A percentile compares a stretch with the other conserved stretches of the same genome.
phyloP scores from a whole-genome alignment of 495 filamentous ascomycete species.

The Aspergillus incahuasiensis region DNA sequence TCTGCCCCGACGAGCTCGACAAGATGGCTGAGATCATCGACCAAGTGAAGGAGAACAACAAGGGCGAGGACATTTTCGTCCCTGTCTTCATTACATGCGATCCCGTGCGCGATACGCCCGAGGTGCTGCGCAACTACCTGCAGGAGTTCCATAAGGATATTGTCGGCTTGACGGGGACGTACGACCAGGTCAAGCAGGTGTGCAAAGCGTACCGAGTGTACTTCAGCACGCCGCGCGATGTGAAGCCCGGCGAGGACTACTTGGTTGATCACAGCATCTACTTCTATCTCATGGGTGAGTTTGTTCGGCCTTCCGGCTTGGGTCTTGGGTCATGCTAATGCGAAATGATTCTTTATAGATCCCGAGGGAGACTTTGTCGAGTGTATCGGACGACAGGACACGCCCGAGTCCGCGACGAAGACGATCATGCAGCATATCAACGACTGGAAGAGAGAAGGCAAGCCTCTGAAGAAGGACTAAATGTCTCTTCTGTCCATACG shows the following conservation, averaged over 20 bases:
- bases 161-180: constrained; percentile 85
- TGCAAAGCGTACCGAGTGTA: constrained; percentile 97
- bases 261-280: constrained; percentile 98
- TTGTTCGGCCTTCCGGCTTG: background rate
- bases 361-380: constrained; percentile 98
- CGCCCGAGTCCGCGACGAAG: constrained; percentile 76
- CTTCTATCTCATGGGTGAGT: constrained; percentile 92
- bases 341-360: constrained; percentile 44
- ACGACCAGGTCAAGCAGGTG: constrained; percentile 82
- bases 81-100: constrained; percentile 96
- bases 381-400: constrained; percentile 91
- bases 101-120: constrained; percentile 81
- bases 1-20: constrained; percentile 97
- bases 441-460: constrained; percentile 71
- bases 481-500: background rate
- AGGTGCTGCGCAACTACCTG: constrained; percentile 78
- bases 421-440: constrained; percentile 83
- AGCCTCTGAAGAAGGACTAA: constrained; percentile 39
- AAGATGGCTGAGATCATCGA: constrained; percentile 97
- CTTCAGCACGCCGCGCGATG: constrained; percentile 84
- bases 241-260: constrained; percentile 92
- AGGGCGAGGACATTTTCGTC: constrained; percentile 47
- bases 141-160: constrained; percentile 88
- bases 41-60: constrained; percentile 55
- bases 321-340: background rate